Evolutionary conservation across 129 eudicot genomes (phyloP).

Genomic region (Flaveria sonorensis): DNA sequence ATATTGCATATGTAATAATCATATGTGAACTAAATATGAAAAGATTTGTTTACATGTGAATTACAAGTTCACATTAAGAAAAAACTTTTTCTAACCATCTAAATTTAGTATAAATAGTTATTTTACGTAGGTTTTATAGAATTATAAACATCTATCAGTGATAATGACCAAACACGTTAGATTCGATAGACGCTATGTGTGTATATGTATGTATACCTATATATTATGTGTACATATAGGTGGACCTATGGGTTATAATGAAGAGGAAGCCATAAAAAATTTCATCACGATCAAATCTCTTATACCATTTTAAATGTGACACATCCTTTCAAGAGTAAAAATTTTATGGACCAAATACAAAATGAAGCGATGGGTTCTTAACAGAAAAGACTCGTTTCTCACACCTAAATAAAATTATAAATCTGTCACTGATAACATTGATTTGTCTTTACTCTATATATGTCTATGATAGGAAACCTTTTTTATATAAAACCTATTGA

Average conservation of each 20-base stretch:
- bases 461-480: neutral
- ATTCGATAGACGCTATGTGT: too few species aligned
- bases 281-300: too few species aligned
- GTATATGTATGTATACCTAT: too few species aligned
- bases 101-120: too few species aligned
- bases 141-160: neutral
- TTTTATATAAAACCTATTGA: neutral
- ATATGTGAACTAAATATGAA: neutral
- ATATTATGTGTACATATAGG: too few species aligned
- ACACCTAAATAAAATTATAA: neutral
- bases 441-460: neutral
- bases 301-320: too few species aligned
- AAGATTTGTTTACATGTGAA: neutral
- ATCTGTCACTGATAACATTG: neutral
- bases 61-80: too few species aligned
- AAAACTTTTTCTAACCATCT: neutral
- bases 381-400: neutral
- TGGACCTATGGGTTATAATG: too few species aligned
- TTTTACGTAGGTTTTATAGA: too few species aligned
- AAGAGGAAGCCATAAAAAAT: too few species aligned
- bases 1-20: too few species aligned
- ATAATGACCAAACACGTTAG: neutral
- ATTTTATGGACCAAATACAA: neutral
- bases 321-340: too few species aligned
- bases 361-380: neutral